Conservation (phyloP, 2,329 filamentous ascomycete species). For the Sporothrix dimorphospora region DNA sequence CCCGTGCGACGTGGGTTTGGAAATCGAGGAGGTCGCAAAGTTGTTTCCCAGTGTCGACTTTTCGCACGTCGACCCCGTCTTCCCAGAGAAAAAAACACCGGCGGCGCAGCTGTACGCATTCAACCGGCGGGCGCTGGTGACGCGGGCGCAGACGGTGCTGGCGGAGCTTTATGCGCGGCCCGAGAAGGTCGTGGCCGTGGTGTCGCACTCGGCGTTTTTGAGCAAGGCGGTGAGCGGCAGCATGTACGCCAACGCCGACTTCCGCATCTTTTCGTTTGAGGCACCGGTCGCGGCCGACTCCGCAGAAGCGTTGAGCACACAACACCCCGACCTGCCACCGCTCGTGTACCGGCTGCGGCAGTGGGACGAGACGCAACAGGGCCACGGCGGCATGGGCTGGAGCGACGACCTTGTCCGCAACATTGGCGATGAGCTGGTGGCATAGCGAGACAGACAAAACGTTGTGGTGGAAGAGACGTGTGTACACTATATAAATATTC, state of each 20-base stretch:
- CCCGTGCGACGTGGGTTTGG: slow-evolving; percentile 65
- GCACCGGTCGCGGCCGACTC: slow-evolving; percentile 28
- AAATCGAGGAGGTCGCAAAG: slow-evolving; percentile 46
- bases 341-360: slow-evolving; percentile 46
- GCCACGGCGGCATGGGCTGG: slow-evolving; percentile 55
- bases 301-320: neutral
- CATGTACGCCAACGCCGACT: slow-evolving; percentile 66
- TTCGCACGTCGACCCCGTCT: slow-evolving; percentile 58
- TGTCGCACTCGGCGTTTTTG: slow-evolving; percentile 67
- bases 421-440: slow-evolving; percentile 39
- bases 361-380: slow-evolving; percentile 51
- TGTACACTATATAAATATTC: neutral
- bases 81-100: slow-evolving; percentile 63
- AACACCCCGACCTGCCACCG: slow-evolving; percentile 31
- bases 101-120: slow-evolving; percentile 54
- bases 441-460: neutral
- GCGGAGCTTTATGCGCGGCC: slow-evolving; percentile 54
- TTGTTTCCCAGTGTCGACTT: slow-evolving; percentile 64
- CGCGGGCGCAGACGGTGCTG: slow-evolving; percentile 57
- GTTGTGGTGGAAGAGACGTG: neutral
- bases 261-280: slow-evolving; percentile 63
- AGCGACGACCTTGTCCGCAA: slow-evolving; percentile 45
- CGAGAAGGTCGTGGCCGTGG: slow-evolving; percentile 66
- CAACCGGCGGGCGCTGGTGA: slow-evolving; percentile 55
- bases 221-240: slow-evolving; percentile 58